phyloP scores from a whole-genome alignment of 78 protist genomes.

The Chrysochromulina tobinii region DNA sequence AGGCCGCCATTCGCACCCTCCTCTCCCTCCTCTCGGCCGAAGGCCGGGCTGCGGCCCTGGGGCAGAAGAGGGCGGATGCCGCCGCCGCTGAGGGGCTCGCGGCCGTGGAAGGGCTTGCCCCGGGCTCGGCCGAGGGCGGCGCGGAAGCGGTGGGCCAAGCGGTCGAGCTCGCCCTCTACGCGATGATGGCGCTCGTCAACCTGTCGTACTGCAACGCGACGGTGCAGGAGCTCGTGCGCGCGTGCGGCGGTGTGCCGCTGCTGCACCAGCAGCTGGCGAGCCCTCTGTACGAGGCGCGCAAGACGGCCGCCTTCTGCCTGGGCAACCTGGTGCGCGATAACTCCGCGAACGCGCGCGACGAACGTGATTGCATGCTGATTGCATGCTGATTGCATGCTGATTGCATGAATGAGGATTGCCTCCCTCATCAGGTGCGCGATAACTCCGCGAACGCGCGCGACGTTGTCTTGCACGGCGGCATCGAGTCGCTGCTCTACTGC shows the following conservation, averaged over 20 bases:
- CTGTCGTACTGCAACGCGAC: background rate
- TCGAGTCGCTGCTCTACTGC: background rate
- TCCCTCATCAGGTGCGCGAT: no score
- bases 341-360: background rate
- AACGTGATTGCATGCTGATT: no score
- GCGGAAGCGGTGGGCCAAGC: background rate
- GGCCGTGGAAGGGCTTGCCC: no score
- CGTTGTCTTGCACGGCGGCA: background rate
- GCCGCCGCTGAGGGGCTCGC: no score
- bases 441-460: background rate
- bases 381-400: no score
- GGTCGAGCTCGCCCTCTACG: background rate
- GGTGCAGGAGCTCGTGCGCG: background rate
- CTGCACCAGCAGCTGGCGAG: background rate
- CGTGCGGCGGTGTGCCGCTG: background rate
- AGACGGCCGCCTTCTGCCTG: background rate
- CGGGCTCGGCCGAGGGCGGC: background rate
- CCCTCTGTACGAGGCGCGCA: background rate
- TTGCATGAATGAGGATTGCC: no score
- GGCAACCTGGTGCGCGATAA: background rate
- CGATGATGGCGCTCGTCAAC: constrained; percentile 24
- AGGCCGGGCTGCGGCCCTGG: background rate
- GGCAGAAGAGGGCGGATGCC: no score
- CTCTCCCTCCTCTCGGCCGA: background rate
- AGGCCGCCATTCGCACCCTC: background rate